Evolutionary conservation across 768 basidiomycete genomes (phyloP), one percentile per base, ranked within the genome.

Genomic region (Mycena latifolia): DNA sequence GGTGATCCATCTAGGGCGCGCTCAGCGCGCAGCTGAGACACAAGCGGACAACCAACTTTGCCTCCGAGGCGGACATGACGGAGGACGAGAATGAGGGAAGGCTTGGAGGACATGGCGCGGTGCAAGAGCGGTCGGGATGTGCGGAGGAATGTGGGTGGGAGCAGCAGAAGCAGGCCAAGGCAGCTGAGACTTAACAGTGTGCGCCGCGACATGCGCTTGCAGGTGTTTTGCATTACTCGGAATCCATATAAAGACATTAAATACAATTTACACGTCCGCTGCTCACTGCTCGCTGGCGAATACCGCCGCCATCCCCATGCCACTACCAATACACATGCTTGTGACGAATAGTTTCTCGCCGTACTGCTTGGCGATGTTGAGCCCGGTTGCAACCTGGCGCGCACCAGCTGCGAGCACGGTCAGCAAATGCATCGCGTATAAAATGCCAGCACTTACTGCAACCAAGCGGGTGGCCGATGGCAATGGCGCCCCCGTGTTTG

Each of bases 221-320:
- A 2, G 48, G 27, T 50, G 48, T 50, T 56, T 43, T 31, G 10
- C n/a, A 51, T 51, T 56, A 27, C 31, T 41, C 5, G 24, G 41
- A 53, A 47, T 52, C 35, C 53, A 29, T 50, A 55, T 37, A 41
- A 50, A 39, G n/a, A 46, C 18, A 47, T 15, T 43, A 43, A 43
- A n/a, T 53, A 57, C 41, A 47, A 58, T 50, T 39, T 48, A 43
- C 41, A 43, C 35, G 43, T 29, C 5, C 45, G 14, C 47, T 31
- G 41, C 55, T 80, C 72, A 94, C 71, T 94, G 90, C 85, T 96
- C 94, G 77, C 83, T 93, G 60, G 94, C 92, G 73, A 95, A 92
- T 2, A 95, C 83, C 48, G 88, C 92, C 33, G 93, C 93, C 92
- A 95, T 94, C 39, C 94, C 93, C 92, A 95, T 95, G 25, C 94